Evolutionary conservation across 345 rosid species (phyloP), one percentile per base, ranked within the genome.

Genomic region (Pistacia integerrima): DNA sequence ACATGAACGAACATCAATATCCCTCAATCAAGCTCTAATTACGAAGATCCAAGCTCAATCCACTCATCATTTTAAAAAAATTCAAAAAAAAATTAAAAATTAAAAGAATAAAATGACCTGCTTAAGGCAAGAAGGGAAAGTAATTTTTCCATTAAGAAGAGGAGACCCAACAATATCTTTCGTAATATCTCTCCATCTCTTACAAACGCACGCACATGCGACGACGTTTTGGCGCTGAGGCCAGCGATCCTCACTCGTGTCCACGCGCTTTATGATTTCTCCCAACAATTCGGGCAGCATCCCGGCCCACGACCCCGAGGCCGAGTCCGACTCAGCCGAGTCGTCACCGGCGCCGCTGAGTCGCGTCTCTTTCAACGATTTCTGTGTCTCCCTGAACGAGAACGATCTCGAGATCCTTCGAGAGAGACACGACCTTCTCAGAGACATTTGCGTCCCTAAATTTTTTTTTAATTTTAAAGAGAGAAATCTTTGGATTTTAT

Each of bases 41-140:
- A 11, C 11, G 11, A 48, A 68, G 49, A 76, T 67, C 58, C 46
- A 67, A 17, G 25, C 25, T 28, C 4, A 59, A 72, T 5, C 35
- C 38, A 49, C 63, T 36, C 36, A 69, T 59, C 60, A 76, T 12
- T 20, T 57, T 28, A 44, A 16, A 30, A 30, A 10, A 35, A 22
- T 69, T 16, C 1, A n/a, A 48, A 20, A 17, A 67, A 0, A 16
- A 14, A 0, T 14, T 2, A 30, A 44, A 41, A 75, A 16, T 12
- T 3, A 12, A 14, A 17, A 35, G 5, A 46, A 35, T 2, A 16
- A 3, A 10, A 8, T 8, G 62, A 94, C 99, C 93, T 88, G 90
- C 78, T 91, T 93, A 49, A 95, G 98, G 67, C 94, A 93, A 69
- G 96, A 88, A 81, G 99, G 99, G 84, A 93, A 95, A 51, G 99